Percentiles rank a stretch among this genome's conserved stretches.
Evolutionary conservation across 139 green algal species (phyloP).

Genomic region (Axilococcus clingmanii): DNA sequence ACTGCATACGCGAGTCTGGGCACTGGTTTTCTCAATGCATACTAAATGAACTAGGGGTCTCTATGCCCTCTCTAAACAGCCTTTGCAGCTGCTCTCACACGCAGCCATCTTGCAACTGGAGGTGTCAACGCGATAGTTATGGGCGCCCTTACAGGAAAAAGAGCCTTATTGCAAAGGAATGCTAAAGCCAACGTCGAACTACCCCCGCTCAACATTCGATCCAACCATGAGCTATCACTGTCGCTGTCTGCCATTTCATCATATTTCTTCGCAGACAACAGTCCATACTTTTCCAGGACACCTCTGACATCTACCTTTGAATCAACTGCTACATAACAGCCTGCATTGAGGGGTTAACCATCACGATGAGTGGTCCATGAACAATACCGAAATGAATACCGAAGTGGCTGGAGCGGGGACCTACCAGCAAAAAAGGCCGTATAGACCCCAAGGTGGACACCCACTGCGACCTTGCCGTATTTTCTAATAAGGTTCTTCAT

Average conservation of each 20-base stretch:
- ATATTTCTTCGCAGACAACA: constrained; percentile 13
- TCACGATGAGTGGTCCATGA: too few relatives aligned
- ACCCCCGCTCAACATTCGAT: constrained; percentile 19
- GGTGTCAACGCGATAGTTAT: constrained; percentile 42
- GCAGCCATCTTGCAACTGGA: constrained; percentile 25
- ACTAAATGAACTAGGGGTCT: too few relatives aligned
- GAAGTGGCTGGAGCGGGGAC: not conserved
- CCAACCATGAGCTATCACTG: constrained; percentile 22
- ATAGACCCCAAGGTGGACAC: constrained; percentile 36
- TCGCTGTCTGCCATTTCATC: constrained; percentile 1
- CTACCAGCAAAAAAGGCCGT: constrained; percentile 19
- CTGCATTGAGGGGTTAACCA: constrained; percentile 15
- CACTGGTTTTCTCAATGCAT: too few relatives aligned
- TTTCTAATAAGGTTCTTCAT: constrained; percentile 28
- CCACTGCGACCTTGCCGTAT: constrained; percentile 35
- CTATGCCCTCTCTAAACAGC: not conserved
- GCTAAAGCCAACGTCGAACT: constrained; percentile 37
- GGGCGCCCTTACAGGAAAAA: constrained; percentile 38
- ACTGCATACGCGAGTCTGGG: too few relatives aligned
- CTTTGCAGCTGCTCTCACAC: constrained; percentile 1
- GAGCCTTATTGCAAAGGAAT: constrained; percentile 47
- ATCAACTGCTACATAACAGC: constrained; percentile 37
- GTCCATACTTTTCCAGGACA: constrained; percentile 18
- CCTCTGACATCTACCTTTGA: constrained; percentile 26
- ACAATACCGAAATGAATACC: too few relatives aligned